These are phyloP conservation scores for Penicillium alfredii DNA, from an alignment of 495 filamentous ascomycete species.

Conservation along the genomic window DNA sequence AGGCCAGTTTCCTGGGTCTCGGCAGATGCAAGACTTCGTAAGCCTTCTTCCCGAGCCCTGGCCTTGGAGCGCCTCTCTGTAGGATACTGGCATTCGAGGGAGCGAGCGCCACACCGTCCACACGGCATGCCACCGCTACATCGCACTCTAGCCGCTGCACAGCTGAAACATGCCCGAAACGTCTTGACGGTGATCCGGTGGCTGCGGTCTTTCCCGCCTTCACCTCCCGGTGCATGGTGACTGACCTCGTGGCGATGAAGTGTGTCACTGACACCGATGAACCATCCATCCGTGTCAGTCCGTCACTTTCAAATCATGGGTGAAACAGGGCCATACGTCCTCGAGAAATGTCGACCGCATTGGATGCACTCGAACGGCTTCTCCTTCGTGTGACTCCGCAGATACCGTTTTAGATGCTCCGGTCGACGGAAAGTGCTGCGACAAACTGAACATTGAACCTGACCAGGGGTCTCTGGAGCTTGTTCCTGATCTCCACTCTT, in stretches of 20 bases:
- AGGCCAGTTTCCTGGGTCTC: conserved; percentile 11
- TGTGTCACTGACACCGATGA: conserved; percentile 39
- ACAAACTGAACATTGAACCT: conserved; percentile 45
- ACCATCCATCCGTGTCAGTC: conserved; percentile 1
- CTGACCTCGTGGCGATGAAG: conserved; percentile 51
- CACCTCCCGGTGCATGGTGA: conserved; percentile 38
- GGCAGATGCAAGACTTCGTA: conserved; percentile 6
- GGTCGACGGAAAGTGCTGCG: conserved; percentile 56
- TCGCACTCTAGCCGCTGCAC: conserved; percentile 49
- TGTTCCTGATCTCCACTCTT: conserved; percentile 21
- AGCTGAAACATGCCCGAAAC: conserved; percentile 50
- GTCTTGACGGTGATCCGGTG: conserved; percentile 43
- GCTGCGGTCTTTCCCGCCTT: conserved; percentile 35
- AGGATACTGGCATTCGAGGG: conserved; percentile 48
- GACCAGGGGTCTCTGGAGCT: conserved; percentile 16
- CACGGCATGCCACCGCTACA: conserved; percentile 52
- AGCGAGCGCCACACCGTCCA: conserved; percentile 45
- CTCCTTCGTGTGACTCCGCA: conserved; percentile 65
- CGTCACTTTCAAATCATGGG: neutral
- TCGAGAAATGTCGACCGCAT: conserved; percentile 63
- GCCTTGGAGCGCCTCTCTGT: conserved; percentile 39
- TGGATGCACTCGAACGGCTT: conserved; percentile 62
- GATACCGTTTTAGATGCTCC: conserved; percentile 67
- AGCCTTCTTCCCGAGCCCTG: conserved; percentile 18
- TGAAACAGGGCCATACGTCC: conserved; percentile 35